Evolutionary conservation across 2,329 filamentous ascomycete genomes (phyloP).

Genomic region (Penicillium sp.): DNA sequence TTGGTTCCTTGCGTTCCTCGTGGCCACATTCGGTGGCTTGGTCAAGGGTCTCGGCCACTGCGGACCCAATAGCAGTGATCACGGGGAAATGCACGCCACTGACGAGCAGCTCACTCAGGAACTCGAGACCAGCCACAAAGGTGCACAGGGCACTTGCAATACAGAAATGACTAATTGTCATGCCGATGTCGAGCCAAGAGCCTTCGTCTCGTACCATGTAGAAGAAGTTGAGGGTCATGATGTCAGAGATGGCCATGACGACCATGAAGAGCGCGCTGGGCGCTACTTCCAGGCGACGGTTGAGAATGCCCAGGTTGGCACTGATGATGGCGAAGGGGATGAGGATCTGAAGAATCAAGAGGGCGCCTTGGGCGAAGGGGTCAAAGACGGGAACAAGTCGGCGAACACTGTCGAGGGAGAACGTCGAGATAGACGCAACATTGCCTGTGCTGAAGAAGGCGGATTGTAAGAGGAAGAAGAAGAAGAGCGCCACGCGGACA

Average conservation of each 20-base stretch:
- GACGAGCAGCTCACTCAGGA: constrained; percentile 80
- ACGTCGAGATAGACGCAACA: constrained; percentile 88
- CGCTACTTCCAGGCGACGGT: constrained; percentile 77
- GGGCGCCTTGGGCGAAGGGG: constrained; percentile 84
- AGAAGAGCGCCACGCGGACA: constrained; percentile 85
- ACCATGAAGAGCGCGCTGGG: constrained; percentile 91
- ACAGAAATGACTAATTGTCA: constrained; percentile 91
- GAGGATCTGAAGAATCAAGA: constrained; percentile 86
- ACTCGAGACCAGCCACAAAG: constrained; percentile 86
- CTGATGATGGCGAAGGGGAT: constrained; percentile 92
- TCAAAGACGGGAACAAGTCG: constrained; percentile 90
- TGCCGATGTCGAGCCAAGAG: constrained; percentile 96
- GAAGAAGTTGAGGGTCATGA: constrained; percentile 94
- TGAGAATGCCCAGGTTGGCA: constrained; percentile 91
- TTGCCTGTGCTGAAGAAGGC: constrained; percentile 98
- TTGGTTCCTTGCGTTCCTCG: constrained; percentile 10
- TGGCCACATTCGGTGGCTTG: constrained; percentile 22
- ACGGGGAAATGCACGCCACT: constrained; percentile 67
- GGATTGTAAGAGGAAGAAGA: constrained; percentile 90
- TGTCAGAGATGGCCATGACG: constrained; percentile 87
- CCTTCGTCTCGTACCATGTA: constrained; percentile 97
- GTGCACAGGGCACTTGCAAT: constrained; percentile 88
- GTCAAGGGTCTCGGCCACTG: constrained; percentile 23
- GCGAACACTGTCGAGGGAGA: constrained; percentile 86
- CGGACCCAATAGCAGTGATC: constrained; percentile 14